These are phyloP conservation scores for Haemoproteus tartakovskyi DNA, from an alignment of 169 alveolate genomes.

Conservation along the genomic window DNA sequence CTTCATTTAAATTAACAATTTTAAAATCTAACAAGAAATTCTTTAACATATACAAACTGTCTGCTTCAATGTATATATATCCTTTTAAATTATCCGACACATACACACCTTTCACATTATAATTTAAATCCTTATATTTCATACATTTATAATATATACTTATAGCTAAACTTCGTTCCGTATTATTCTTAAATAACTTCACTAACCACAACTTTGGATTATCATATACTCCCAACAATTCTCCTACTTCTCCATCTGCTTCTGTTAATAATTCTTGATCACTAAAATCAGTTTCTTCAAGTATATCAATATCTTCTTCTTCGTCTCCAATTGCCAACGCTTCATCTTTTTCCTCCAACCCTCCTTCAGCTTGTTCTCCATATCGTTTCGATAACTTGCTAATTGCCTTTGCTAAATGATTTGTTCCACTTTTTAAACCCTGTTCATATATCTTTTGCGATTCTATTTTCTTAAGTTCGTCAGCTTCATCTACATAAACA, in stretches of 20 bases:
- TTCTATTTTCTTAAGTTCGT: slow-evolving; percentile 76
- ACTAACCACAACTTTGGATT: slow-evolving; percentile 86
- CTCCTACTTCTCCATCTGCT: slow-evolving; percentile 35
- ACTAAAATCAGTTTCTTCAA: slow-evolving; percentile 69
- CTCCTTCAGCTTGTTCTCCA: no score
- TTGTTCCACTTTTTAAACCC: slow-evolving; percentile 79
- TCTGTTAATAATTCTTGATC: slow-evolving; percentile 65
- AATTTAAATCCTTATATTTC: slow-evolving; percentile 73
- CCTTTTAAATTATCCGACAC: slow-evolving; percentile 82
- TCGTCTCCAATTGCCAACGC: no score
- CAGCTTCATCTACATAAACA: slow-evolving; percentile 78
- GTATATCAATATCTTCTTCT: slow-evolving; percentile 72
- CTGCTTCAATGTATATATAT: slow-evolving; percentile 82
- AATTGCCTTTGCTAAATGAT: slow-evolving; percentile 81
- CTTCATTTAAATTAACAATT: slow-evolving; percentile 72
- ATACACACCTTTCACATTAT: slow-evolving; percentile 80
- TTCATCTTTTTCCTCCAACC: no score
- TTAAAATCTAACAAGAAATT: slow-evolving; percentile 80
- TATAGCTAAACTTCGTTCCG: slow-evolving; percentile 77
- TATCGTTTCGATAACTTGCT: slow-evolving; percentile 81
- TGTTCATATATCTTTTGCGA: slow-evolving; percentile 70
- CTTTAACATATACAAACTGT: slow-evolving; percentile 74
- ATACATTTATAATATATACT: slow-evolving; percentile 77
- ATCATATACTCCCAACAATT: slow-evolving; percentile 51
- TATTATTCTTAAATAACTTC: slow-evolving; percentile 71